Evolutionary conservation across 148 eudicot genomes (phyloP).

Genomic region (Linanthus parryae): DNA sequence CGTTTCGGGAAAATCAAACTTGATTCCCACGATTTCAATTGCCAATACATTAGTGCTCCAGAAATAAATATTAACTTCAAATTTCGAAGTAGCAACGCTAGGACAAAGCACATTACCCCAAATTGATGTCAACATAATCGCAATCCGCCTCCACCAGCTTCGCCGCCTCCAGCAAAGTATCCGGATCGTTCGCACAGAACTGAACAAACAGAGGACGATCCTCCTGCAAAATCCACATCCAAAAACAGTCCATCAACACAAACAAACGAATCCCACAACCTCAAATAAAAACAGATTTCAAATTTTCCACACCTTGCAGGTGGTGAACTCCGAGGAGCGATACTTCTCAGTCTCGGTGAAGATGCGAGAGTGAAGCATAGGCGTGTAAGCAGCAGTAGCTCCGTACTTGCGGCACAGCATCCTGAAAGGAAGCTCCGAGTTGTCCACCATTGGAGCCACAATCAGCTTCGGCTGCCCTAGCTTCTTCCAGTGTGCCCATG

Average conservation of each 20-base stretch:
- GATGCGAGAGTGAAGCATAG: slow-evolving; percentile 85
- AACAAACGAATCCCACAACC: not conserved
- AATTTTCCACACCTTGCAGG: slow-evolving; percentile 47
- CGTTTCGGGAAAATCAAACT: no score
- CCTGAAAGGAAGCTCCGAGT: slow-evolving; percentile 93
- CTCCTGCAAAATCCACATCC: slow-evolving; percentile 56
- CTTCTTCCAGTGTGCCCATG: slow-evolving; percentile 87
- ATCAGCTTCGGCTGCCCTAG: slow-evolving; percentile 69
- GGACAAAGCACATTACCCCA: slow-evolving; percentile 49
- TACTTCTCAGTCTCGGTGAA: slow-evolving; percentile 79
- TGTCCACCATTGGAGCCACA: slow-evolving; percentile 97
- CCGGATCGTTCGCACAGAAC: slow-evolving; percentile 95
- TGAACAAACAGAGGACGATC: slow-evolving; percentile 96
- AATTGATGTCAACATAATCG: slow-evolving; percentile 92
- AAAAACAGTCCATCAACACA: not conserved
- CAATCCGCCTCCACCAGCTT: slow-evolving; percentile 71
- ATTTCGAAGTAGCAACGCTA: not conserved
- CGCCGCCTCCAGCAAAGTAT: slow-evolving; percentile 78
- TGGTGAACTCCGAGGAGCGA: slow-evolving; percentile 63
- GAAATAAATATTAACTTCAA: not conserved
- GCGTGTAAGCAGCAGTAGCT: slow-evolving; percentile 89
- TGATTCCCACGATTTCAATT: no score
- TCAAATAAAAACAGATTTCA: not conserved
- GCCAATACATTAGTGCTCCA: not conserved
- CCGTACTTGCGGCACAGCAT: slow-evolving; percentile 86